phyloP scores from a whole-genome alignment of 208 protist species.

The Leishmania aethiopica region DNA sequence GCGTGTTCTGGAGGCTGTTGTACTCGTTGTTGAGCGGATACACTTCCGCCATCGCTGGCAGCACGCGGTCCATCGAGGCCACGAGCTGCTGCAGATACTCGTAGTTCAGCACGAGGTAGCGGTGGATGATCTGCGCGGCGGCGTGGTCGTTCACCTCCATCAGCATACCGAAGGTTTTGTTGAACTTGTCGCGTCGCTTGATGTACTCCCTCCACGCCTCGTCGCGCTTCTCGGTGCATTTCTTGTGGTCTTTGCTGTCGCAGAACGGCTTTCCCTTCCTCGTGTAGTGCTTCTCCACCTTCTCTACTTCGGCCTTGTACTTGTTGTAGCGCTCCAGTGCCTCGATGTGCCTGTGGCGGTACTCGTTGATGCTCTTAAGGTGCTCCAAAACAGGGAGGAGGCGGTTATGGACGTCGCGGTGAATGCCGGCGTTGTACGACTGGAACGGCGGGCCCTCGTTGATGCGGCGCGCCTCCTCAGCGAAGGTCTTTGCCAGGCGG shows the following conservation, averaged over 20 bases:
- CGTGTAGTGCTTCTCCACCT: slow-evolving; percentile 60
- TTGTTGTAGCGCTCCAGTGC: slow-evolving; percentile 48
- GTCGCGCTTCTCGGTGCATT: slow-evolving; percentile 53
- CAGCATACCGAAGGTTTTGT: slow-evolving; percentile 48
- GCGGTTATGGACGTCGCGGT: slow-evolving; percentile 61
- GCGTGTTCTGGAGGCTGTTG: slow-evolving; percentile 52
- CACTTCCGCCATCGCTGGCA: slow-evolving; percentile 56
- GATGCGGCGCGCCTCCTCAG: slow-evolving; percentile 50
- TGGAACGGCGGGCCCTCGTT: slow-evolving; percentile 65
- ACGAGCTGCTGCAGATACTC: slow-evolving; percentile 64
- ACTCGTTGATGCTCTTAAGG: slow-evolving; percentile 36
- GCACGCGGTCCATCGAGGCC: slow-evolving; percentile 42
- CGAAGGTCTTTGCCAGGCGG: slow-evolving; percentile 51
- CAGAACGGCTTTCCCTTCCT: slow-evolving; percentile 68
- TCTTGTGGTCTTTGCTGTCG: slow-evolving; percentile 64
- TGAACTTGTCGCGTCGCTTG: slow-evolving; percentile 45
- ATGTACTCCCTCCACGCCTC: slow-evolving; percentile 45
- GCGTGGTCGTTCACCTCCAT: slow-evolving; percentile 79
- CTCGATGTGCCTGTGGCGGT: slow-evolving; percentile 37
- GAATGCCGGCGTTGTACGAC: slow-evolving; percentile 62
- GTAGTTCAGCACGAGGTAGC: slow-evolving; percentile 59
- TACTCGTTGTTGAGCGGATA: slow-evolving; percentile 72
- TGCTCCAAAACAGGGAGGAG: slow-evolving; percentile 60
- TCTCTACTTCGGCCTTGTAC: slow-evolving; percentile 62
- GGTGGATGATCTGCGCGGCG: slow-evolving; percentile 64